phyloP scores from a whole-genome alignment of 1,284 basidiomycete species.

The Microbotryum scabiosae region DNA sequence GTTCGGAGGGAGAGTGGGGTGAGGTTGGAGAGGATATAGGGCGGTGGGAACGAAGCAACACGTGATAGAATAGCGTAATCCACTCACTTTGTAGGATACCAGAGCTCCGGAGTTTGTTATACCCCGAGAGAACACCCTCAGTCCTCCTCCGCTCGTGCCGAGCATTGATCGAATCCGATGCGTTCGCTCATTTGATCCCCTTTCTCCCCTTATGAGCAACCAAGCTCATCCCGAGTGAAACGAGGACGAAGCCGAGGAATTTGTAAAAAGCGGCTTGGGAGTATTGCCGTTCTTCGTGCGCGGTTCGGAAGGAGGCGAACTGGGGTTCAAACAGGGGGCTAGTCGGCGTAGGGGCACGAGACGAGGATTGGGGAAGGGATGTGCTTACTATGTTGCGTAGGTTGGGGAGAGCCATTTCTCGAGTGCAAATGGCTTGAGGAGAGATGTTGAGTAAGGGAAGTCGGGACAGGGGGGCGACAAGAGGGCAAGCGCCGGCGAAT shows the following conservation, averaged over 20 bases:
- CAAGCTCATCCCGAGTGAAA: slow-evolving; percentile 7
- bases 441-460: not conserved
- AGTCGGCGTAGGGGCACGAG: not conserved
- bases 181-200: not conserved
- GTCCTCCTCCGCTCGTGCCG: no score
- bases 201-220: slow-evolving; percentile 18
- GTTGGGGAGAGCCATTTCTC: slow-evolving; percentile 25
- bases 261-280: slow-evolving; percentile 27
- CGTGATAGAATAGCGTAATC: no score
- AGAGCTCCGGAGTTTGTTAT: no score
- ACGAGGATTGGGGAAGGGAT: not conserved
- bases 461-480: no score
- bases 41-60: no score
- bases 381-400: slow-evolving; percentile 29
- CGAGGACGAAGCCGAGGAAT: slow-evolving; percentile 15
- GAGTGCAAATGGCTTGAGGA: not conserved
- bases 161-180: no score
- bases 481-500: no score
- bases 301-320: slow-evolving; percentile 31
- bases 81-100: no score
- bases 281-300: slow-evolving; percentile 27
- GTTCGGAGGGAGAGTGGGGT: no score
- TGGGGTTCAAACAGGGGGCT: not conserved
- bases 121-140: no score
- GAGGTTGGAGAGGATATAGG: no score